Conservation (phyloP, 2,329 filamentous ascomycete species). For the Escovopsis weberi region DNA sequence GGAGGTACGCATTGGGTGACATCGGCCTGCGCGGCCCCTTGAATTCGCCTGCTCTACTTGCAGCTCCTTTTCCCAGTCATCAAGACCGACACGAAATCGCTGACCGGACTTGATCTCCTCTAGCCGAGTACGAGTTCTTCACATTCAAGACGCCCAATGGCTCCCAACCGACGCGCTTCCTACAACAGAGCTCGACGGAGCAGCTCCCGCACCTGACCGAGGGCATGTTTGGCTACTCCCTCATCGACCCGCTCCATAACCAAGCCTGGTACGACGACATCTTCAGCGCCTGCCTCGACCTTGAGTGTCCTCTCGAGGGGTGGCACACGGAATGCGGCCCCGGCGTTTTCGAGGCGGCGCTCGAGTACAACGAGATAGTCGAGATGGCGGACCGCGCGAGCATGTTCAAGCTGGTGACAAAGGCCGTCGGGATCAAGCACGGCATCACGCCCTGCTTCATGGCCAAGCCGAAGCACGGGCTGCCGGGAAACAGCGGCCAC, state of each 20-base stretch:
- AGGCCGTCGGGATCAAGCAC: constrained; percentile 72
- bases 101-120: background rate
- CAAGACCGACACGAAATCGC: too few relatives aligned
- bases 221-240: constrained; percentile 91
- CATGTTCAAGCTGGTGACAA: constrained; percentile 90
- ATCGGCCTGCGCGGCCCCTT: too few relatives aligned
- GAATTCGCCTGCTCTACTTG: too few relatives aligned
- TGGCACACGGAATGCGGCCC: constrained; percentile 95
- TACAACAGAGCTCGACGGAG: constrained; percentile 57
- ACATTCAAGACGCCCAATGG: constrained; percentile 61
- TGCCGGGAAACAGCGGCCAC: constrained; percentile 91
- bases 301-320: constrained; percentile 72
- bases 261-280: constrained; percentile 86
- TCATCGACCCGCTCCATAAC: constrained; percentile 77
- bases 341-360: constrained; percentile 86
- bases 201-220: constrained; percentile 70
- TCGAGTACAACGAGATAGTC: constrained; percentile 77
- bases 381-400: constrained; percentile 86
- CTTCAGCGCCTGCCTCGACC: constrained; percentile 64
- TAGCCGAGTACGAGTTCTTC: constrained; percentile 92
- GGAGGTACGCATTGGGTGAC: constrained; percentile 47
- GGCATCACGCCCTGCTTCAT: constrained; percentile 97
- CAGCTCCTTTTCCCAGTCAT: too few relatives aligned
- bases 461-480: constrained; percentile 84
- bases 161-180: constrained; percentile 58